A percentile compares a stretch with the other conserved stretches of the same genome.
phyloP scores from a whole-genome alignment of 1,284 basidiomycete species.

The Boletus hoseneyae region DNA sequence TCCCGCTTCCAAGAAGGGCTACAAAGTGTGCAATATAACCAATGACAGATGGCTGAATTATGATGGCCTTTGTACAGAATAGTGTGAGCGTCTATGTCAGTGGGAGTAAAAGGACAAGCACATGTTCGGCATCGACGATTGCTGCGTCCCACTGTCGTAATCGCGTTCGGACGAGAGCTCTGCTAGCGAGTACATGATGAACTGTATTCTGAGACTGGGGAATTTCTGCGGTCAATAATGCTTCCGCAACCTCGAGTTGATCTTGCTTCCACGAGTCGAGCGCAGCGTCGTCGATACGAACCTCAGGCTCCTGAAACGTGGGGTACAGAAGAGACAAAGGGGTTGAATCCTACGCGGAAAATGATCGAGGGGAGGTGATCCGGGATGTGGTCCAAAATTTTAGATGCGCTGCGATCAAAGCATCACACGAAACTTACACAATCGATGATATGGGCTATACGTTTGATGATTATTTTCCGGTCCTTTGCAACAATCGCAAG shows the following conservation, averaged over 20 bases:
- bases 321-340: background rate
- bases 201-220: background rate
- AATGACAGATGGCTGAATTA: background rate
- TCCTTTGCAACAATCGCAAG: background rate
- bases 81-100: background rate
- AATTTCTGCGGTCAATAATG: background rate
- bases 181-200: background rate
- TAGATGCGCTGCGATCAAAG: no score
- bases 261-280: background rate
- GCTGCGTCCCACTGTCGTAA: conserved; percentile 2
- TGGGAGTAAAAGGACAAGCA: background rate
- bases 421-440: background rate
- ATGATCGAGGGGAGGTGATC: no score
- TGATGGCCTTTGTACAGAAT: background rate
- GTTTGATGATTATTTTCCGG: background rate
- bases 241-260: background rate
- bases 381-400: no score
- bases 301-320: conserved; percentile 1
- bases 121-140: conserved; percentile 8
- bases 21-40: conserved; percentile 8
- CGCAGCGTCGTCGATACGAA: background rate
- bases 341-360: background rate
- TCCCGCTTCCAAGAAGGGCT: background rate
- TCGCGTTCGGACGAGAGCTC: conserved; percentile 5
- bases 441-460: background rate